A percentile compares a stretch with the other conserved stretches of the same genome.
Evolutionary conservation across 2,329 filamentous ascomycete species (phyloP).

Genomic region (Stemphylium vesicarium): DNA sequence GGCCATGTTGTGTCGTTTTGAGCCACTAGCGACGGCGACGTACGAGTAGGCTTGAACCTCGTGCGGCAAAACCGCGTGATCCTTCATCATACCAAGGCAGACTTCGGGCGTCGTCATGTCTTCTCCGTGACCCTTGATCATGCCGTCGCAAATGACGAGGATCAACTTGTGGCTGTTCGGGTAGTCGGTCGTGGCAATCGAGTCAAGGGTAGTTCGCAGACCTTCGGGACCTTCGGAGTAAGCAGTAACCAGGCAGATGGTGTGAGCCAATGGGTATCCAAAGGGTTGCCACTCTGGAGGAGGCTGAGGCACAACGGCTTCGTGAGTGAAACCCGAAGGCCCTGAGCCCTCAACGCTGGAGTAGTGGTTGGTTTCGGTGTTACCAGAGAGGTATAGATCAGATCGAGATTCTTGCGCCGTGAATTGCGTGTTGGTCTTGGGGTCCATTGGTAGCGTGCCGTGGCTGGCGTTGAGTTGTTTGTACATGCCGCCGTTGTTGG

Average conservation of each 20-base stretch:
- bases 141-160: constrained; percentile 92
- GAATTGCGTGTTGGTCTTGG: constrained; percentile 26
- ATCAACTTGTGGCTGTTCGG: constrained; percentile 99
- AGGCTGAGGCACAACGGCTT: constrained; percentile 92
- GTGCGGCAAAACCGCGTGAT: constrained; percentile 77
- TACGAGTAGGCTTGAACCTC: constrained; percentile 93
- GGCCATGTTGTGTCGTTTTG: constrained; percentile 99
- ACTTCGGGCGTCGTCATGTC: constrained; percentile 86
- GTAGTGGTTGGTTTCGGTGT: constrained; percentile 55
- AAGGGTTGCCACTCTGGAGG: constrained; percentile 98
- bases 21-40: constrained; percentile 91
- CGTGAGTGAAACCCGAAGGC: constrained; percentile 93
- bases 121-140: constrained; percentile 97
- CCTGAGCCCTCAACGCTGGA: constrained; percentile 73
- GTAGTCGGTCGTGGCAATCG: constrained; percentile 96
- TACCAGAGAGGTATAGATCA: constrained; percentile 52
- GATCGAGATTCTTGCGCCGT: constrained; percentile 47
- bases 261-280: constrained; percentile 90
- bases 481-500: constrained; percentile 71
- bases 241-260: constrained; percentile 92
- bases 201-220: constrained; percentile 91
- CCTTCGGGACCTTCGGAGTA: constrained; percentile 96
- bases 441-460: constrained; percentile 59
- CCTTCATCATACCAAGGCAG: constrained; percentile 91
- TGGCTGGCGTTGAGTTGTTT: constrained; percentile 64